Evolutionary conservation across 148 eudicot genomes (phyloP).

Genomic region (Dysphania ambrosioides): DNA sequence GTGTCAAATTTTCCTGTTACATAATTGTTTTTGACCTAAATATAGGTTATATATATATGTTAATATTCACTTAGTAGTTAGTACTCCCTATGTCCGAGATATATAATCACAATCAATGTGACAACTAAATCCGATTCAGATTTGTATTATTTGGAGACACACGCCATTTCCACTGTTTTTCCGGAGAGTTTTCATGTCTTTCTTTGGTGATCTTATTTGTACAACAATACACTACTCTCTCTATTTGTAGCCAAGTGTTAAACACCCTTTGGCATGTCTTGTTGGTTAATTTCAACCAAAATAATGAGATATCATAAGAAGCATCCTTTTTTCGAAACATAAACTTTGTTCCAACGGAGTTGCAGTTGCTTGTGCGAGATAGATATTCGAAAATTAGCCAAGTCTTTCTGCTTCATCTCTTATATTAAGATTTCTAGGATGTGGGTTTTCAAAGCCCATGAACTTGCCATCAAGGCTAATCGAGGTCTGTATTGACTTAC

Average conservation of each 20-base stretch:
- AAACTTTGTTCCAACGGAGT: no score
- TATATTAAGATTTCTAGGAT: no score
- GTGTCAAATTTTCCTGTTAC: neutral
- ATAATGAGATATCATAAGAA: neutral
- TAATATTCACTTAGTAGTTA: neutral
- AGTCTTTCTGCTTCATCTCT: no score
- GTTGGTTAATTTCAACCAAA: neutral
- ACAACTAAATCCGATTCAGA: neutral
- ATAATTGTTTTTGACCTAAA: neutral
- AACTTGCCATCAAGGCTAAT: no score
- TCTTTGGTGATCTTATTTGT: neutral
- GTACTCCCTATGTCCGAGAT: neutral
- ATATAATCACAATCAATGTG: neutral
- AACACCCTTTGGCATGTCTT: neutral
- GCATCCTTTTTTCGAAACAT: neutral
- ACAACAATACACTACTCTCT: neutral
- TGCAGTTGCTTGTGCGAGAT: no score
- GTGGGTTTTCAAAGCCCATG: no score
- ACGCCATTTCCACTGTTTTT: neutral
- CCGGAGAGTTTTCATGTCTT: neutral
- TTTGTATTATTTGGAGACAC: neutral
- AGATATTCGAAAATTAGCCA: no score
- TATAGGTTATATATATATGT: slow-evolving; percentile 15
- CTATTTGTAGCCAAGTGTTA: neutral
- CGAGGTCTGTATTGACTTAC: no score